phyloP scores from a whole-genome alignment of 139 green algal genomes.

The Trebouxia sp. region DNA sequence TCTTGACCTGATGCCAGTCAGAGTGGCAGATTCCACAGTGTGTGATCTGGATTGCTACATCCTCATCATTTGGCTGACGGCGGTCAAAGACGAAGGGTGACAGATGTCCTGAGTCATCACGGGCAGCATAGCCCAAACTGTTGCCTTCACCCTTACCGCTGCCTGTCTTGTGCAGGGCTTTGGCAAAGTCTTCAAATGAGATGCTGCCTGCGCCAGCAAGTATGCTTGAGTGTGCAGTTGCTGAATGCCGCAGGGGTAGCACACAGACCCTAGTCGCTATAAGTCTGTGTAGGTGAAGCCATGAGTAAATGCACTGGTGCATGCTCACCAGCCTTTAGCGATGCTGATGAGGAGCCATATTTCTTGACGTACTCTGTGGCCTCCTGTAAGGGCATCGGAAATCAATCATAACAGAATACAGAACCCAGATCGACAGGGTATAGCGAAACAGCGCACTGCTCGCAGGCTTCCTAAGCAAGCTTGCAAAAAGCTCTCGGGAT shows the following conservation, averaged over 20 bases:
- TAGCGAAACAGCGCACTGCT: too few species aligned
- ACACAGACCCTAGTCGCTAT: too few species aligned
- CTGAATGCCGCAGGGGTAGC: too few species aligned
- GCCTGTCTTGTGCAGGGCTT: slow-evolving; percentile 37
- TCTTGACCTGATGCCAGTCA: slow-evolving; percentile 77
- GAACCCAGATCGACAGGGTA: background rate
- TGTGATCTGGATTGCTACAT: slow-evolving; percentile 70
- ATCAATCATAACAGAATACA: background rate
- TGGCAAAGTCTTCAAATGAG: slow-evolving; percentile 36
- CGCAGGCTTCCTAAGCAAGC: too few species aligned
- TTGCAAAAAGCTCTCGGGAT: background rate
- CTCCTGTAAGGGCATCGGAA: background rate
- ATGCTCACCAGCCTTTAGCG: background rate
- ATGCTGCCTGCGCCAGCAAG: slow-evolving; percentile 25
- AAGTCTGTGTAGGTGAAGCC: too few species aligned
- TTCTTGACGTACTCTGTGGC: background rate
- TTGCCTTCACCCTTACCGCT: slow-evolving; percentile 34
- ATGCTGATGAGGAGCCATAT: background rate
- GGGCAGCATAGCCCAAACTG: slow-evolving; percentile 65
- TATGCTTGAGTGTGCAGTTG: too few species aligned
- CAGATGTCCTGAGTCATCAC: slow-evolving; percentile 53
- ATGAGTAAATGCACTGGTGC: too few species aligned
- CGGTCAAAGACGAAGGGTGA: slow-evolving; percentile 62
- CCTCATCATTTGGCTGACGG: slow-evolving; percentile 41
- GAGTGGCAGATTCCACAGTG: slow-evolving; percentile 75